Conservation (phyloP, 805 yeast species). For the Starmerella vitae region DNA sequence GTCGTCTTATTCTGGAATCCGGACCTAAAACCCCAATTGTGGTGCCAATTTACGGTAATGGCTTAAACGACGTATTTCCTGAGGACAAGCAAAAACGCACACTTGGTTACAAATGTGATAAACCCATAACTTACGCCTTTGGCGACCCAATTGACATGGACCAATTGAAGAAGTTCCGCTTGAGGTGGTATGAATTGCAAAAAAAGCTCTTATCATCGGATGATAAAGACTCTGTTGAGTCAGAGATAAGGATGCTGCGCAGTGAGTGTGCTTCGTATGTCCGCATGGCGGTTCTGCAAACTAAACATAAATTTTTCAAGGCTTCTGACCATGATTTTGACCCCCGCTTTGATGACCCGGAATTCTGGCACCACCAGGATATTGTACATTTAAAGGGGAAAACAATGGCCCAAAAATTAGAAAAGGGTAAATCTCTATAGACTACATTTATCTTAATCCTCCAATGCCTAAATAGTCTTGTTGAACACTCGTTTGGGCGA, state of each 20-base stretch:
- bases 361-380: slow-evolving; percentile 46
- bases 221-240: slow-evolving; percentile 25
- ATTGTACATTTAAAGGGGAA: slow-evolving; percentile 11
- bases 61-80: slow-evolving; percentile 77
- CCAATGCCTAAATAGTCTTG: too few relatives aligned
- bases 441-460: too few relatives aligned
- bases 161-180: slow-evolving; percentile 46
- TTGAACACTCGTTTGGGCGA: too few relatives aligned
- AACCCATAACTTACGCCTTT: slow-evolving; percentile 51
- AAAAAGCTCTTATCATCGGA: slow-evolving; percentile 34
- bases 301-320: slow-evolving; percentile 10
- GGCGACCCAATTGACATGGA: slow-evolving; percentile 59
- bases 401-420: slow-evolving; percentile 9
- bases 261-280: slow-evolving; percentile 55
- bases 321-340: slow-evolving; percentile 40
- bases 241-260: slow-evolving; percentile 52
- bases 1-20: slow-evolving; percentile 70
- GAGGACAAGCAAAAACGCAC: slow-evolving; percentile 46
- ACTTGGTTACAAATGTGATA: slow-evolving; percentile 50
- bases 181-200: slow-evolving; percentile 43
- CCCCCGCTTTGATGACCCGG: slow-evolving; percentile 48
- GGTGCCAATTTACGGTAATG: slow-evolving; percentile 73
- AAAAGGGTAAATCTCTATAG: slow-evolving; percentile 1
- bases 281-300: slow-evolving; percentile 40
- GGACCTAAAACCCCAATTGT: slow-evolving; percentile 64